Conservation (phyloP, 768 basidiomycete species). For the Boletus vermiculosoides region DNA sequence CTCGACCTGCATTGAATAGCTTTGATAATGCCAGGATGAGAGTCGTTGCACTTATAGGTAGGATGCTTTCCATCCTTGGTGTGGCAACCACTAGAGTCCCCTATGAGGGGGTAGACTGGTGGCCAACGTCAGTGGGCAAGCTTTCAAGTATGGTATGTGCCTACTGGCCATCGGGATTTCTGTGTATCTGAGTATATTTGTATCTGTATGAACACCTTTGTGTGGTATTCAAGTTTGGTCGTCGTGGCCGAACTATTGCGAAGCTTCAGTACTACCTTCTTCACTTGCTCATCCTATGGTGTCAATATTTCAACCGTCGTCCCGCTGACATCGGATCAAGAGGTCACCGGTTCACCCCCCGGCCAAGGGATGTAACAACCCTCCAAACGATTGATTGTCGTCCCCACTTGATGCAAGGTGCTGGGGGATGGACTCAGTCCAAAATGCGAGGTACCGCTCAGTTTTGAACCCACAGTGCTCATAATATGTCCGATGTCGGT, state of each 20-base stretch:
- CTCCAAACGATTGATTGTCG: not conserved
- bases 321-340: not conserved
- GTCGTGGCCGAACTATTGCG: not conserved
- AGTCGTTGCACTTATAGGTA: not conserved
- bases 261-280: not conserved
- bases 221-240: not conserved
- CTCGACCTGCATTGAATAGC: constrained; percentile 8
- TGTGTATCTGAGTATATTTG: not conserved
- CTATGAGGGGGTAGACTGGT: no score
- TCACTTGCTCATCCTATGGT: not conserved
- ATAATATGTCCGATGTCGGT: no score
- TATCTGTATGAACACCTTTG: not conserved
- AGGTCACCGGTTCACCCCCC: not conserved
- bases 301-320: not conserved
- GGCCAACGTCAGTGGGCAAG: no score
- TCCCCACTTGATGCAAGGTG: not conserved
- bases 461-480: no score
- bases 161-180: constrained; percentile 1
- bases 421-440: no score
- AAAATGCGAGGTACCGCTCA: no score
- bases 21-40: constrained; percentile 12
- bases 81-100: not conserved
- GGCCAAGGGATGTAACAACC: not conserved
- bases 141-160: not conserved
- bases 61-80: not conserved